Evolutionary conservation across 169 alveolate genomes (phyloP).

Genomic region (Eimeria brunetti): DNA sequence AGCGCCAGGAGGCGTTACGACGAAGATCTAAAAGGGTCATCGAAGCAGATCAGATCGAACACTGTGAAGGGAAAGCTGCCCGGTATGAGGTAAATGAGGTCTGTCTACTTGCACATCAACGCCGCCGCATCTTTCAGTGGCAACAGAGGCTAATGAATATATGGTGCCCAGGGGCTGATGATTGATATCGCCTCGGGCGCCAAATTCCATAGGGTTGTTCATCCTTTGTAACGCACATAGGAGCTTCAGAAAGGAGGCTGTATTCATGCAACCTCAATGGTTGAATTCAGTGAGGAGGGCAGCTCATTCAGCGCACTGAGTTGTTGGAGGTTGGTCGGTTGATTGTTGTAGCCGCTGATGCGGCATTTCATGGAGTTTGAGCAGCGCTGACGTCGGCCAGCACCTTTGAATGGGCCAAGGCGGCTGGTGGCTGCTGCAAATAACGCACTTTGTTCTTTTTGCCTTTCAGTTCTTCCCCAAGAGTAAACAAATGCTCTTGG

Average conservation of each 20-base stretch:
- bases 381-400: conserved; percentile 20
- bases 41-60: neutral
- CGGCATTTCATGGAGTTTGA: neutral
- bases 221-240: neutral
- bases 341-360: neutral
- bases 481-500: neutral
- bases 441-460: neutral
- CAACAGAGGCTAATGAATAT: neutral
- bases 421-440: neutral
- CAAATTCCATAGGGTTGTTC: neutral
- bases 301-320: neutral
- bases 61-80: neutral
- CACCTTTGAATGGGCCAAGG: neutral
- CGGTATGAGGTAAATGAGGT: neutral
- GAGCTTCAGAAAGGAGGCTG: neutral
- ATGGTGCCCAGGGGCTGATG: neutral
- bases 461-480: neutral
- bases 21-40: neutral
- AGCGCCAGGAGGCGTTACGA: conserved; percentile 22
- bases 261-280: neutral
- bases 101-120: neutral
- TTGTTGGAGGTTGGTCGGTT: neutral
- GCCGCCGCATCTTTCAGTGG: neutral
- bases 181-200: neutral
- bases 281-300: neutral